Evolutionary conservation across 345 rosid species (phyloP).

Genomic region (Euphorbia pulcherrima): DNA sequence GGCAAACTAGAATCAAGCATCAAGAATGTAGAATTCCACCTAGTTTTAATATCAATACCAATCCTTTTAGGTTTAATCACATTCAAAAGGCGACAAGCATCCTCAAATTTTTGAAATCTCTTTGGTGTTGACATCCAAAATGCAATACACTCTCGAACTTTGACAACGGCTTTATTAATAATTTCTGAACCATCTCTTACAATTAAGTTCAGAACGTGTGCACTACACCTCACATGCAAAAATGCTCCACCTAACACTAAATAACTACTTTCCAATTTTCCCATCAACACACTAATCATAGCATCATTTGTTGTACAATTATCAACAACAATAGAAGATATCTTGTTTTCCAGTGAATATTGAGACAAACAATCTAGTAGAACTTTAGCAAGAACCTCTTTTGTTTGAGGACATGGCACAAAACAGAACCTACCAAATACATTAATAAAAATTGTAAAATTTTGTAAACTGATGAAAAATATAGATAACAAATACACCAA

Average conservation of each 20-base stretch:
- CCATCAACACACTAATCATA: background rate
- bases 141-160: constrained; percentile 14
- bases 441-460: too few species aligned
- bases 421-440: background rate
- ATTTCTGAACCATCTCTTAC: constrained; percentile 15
- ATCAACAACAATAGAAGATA: background rate
- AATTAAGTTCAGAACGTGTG: constrained; percentile 20
- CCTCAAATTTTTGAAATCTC: constrained; percentile 7
- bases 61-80: background rate
- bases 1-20: constrained; percentile 13
- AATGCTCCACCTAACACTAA: background rate
- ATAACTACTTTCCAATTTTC: background rate
- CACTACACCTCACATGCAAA: background rate
- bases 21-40: background rate
- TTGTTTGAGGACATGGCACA: background rate
- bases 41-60: constrained; percentile 9
- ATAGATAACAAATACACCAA: background rate
- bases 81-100: background rate
- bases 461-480: too few species aligned
- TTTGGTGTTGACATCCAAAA: constrained; percentile 15
- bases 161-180: constrained; percentile 6
- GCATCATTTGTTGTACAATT: constrained; percentile 3
- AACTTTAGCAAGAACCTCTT: background rate
- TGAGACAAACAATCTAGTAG: background rate
- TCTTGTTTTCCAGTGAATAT: background rate